Conservation (phyloP, 1,284 basidiomycete species). For the Pyrrhoderma lamaoense region DNA sequence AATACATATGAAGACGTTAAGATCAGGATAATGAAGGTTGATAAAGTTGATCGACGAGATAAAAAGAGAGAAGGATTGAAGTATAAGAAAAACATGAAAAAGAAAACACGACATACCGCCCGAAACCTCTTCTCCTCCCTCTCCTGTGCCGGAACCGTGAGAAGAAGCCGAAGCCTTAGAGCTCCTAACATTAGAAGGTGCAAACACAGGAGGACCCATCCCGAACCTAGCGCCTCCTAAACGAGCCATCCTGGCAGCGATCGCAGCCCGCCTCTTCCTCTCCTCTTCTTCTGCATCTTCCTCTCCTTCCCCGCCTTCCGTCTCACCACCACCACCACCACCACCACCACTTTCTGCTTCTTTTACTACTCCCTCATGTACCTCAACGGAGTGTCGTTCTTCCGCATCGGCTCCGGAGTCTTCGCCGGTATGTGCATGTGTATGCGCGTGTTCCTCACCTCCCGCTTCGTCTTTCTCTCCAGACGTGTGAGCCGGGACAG, state of each 20-base stretch:
- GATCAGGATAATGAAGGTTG: too few relatives aligned
- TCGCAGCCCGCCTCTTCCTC: constrained; percentile 66
- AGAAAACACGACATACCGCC: not conserved
- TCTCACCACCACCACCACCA: constrained; percentile 18
- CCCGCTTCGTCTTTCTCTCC: constrained; percentile 21
- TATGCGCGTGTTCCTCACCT: constrained; percentile 24
- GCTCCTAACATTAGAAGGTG: too few relatives aligned
- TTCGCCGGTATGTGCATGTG: constrained; percentile 30
- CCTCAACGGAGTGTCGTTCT: not conserved
- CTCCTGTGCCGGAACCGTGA: too few relatives aligned
- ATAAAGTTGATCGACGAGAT: too few relatives aligned
- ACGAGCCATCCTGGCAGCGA: constrained; percentile 85
- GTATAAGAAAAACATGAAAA: not conserved
- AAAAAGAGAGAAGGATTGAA: not conserved
- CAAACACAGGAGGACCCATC: constrained; percentile 61
- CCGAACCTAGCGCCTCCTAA: constrained; percentile 82
- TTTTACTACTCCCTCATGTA: not conserved
- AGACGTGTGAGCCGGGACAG: constrained; percentile 22
- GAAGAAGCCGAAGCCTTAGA: too few relatives aligned
- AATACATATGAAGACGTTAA: too few relatives aligned
- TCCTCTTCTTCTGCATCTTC: constrained; percentile 71
- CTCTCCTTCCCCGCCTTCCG: constrained; percentile 38
- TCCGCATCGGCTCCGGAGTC: not conserved
- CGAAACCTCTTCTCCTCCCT: too few relatives aligned
- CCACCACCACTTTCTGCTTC: not conserved